Percentiles rank a stretch among this genome's conserved stretches.
Conservation (phyloP, 352 stramenopile genomes). For the Pythium folliculosum region DNA sequence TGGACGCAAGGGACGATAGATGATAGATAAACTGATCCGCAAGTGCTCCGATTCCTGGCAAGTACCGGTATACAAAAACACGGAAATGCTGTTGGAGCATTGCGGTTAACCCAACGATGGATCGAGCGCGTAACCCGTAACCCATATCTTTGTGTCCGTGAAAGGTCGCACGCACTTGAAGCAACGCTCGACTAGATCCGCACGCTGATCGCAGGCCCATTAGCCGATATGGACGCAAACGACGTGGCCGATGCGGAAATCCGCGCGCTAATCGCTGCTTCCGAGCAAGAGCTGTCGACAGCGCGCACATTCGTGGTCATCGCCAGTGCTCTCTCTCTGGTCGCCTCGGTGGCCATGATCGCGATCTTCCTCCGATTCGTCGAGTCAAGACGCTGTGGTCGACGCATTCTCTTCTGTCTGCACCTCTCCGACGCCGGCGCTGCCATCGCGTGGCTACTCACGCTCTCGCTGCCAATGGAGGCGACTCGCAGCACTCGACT, state of each 20-base stretch:
- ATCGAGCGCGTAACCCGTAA: slow-evolving; percentile 7
- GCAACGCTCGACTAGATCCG: neutral
- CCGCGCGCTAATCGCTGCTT: slow-evolving; percentile 1
- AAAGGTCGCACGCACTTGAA: slow-evolving; percentile 16
- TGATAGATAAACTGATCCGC: neutral
- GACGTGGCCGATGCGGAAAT: slow-evolving; percentile 5
- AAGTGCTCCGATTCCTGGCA: neutral
- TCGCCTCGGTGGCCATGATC: slow-evolving; percentile 50
- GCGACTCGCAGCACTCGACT: slow-evolving; percentile 20
- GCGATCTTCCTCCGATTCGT: slow-evolving; percentile 58
- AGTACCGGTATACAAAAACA: neutral
- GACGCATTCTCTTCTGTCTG: slow-evolving; percentile 64
- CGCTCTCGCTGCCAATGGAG: slow-evolving; percentile 37
- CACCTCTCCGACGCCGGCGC: slow-evolving; percentile 54
- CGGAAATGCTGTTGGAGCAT: neutral
- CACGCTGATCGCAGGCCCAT: neutral
- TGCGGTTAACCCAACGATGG: neutral
- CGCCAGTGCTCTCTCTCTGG: slow-evolving; percentile 45
- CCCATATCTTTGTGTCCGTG: slow-evolving; percentile 17
- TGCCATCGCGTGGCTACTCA: slow-evolving; percentile 56
- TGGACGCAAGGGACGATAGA: slow-evolving; percentile 24
- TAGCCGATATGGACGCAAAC: slow-evolving; percentile 9
- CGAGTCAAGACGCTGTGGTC: slow-evolving; percentile 65
- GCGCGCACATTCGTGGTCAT: slow-evolving; percentile 47
- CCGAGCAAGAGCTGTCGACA: slow-evolving; percentile 34